Conservation (phyloP, 2,329 filamentous ascomycete species). For the Aspergillus candidus region DNA sequence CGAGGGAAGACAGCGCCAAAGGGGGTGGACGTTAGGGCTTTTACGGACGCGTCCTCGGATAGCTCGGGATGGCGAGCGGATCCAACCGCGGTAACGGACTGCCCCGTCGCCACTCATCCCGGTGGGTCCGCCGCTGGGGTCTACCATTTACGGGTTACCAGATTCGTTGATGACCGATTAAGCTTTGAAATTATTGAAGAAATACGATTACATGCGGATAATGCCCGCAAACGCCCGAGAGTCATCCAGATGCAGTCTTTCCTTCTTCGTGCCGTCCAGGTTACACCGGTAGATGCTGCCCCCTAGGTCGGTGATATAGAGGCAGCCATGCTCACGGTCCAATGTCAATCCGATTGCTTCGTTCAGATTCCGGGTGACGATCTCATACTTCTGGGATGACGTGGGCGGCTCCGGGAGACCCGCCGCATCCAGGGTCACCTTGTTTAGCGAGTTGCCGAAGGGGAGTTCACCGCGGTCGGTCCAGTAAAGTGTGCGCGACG, state of each 20-base stretch:
- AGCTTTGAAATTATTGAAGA: too few relatives aligned
- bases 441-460: slow-evolving; percentile 49
- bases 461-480: slow-evolving; percentile 56
- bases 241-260: background rate
- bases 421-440: background rate
- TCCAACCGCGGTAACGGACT: too few relatives aligned
- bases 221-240: slow-evolving; percentile 1
- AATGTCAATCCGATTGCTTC: slow-evolving; percentile 2
- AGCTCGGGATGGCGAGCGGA: too few relatives aligned
- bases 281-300: slow-evolving; percentile 1
- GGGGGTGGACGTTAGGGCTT: too few relatives aligned
- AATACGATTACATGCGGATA: background rate
- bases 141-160: too few relatives aligned
- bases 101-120: too few relatives aligned
- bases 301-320: slow-evolving; percentile 1
- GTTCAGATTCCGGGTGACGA: background rate
- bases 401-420: background rate
- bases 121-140: too few relatives aligned
- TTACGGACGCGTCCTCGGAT: too few relatives aligned
- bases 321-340: background rate
- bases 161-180: too few relatives aligned
- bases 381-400: background rate
- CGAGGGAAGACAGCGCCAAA: too few relatives aligned
- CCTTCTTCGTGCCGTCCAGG: background rate
- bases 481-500: slow-evolving; percentile 49